Evolutionary conservation across 768 basidiomycete species (phyloP), one percentile per base, ranked within the genome.

Genomic region (Boletus patriciae): DNA sequence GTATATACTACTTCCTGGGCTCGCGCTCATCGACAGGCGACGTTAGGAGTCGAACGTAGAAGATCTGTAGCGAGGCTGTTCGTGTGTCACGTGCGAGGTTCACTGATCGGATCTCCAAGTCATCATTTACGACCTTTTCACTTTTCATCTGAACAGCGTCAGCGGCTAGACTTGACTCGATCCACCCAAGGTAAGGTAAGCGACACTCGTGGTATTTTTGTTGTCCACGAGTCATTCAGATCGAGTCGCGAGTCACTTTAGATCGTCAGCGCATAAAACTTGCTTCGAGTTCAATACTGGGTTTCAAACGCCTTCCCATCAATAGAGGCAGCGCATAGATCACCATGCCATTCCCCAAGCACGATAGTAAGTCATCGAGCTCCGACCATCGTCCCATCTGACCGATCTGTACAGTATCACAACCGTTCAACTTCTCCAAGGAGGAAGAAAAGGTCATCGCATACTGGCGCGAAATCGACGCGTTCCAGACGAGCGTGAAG

Each of bases 401-500:
- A 58, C 46, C 27, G 46, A 58, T 56, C 40, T 60, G 18, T 36
- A 4, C 57, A 94, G 92, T 93, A 65, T 82, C 88, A 53, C 77
- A 84, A 18, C 76, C 77, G 18, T 96, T 96, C 73, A 85, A 85
- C 72, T 96, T 94, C 69, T 77, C 93, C 19, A 85, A 84, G 73
- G 93, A 94, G 73, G 93, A 95, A 71, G 87, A 90, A 69, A 93
- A 94, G 66, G 92, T 97, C 53, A 76, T 97, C 59, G 79, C 81
- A 50, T 98, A 85, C 76, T 98, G 96, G 96, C 80, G 83, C 63
- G 94, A 95, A 70, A 99, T 99, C 71, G 93, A 98, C 77, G 97
- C 97, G 59, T 99, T 99, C 76, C 85, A 88, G 69, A 98, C 95
- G 8, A 92, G 90, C 63, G 74, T 98, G 64, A 94, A 93, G 76